Percentiles rank a stretch among this genome's conserved stretches.
phyloP scores from a whole-genome alignment of 495 filamentous ascomycete genomes.

The Venustampulla echinocandica region DNA sequence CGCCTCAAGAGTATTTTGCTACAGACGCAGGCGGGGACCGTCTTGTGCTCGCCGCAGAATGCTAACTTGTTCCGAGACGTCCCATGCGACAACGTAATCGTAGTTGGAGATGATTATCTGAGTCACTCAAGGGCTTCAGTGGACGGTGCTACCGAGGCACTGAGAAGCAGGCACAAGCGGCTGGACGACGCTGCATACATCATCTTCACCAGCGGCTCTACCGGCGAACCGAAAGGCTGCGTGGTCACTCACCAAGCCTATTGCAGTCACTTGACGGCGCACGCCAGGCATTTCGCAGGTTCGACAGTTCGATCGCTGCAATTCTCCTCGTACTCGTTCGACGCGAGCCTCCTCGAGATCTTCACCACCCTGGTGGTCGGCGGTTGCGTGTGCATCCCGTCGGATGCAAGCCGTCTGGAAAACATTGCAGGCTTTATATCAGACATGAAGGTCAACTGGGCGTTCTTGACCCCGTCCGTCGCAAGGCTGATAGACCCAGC shows the following conservation, averaged over 20 bases:
- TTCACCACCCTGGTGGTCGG: constrained; percentile 69
- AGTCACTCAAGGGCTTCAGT: neutral
- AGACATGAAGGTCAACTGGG: too few relatives aligned
- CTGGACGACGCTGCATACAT: constrained; percentile 31
- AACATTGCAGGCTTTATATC: too few relatives aligned
- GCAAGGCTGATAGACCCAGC: too few relatives aligned
- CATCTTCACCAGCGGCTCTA: constrained; percentile 40
- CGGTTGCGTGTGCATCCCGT: constrained; percentile 40
- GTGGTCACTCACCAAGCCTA: neutral
- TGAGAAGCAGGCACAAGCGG: neutral
- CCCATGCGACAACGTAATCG: too few relatives aligned
- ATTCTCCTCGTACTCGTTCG: constrained; percentile 38
- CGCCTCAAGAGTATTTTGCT: neutral
- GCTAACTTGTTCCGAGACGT: too few relatives aligned
- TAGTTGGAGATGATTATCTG: too few relatives aligned
- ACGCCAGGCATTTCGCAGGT: neutral
- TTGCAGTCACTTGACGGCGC: neutral
- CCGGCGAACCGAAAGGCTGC: constrained; percentile 39
- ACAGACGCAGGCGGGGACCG: neutral
- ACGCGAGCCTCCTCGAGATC: constrained; percentile 76
- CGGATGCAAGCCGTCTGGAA: constrained; percentile 29
- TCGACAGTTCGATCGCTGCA: neutral
- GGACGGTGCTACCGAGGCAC: neutral
- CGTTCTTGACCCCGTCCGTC: too few relatives aligned
- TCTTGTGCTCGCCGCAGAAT: too few relatives aligned